Evolutionary conservation across 495 filamentous ascomycete species (phyloP).

Genomic region (Penicillium paradoxum): DNA sequence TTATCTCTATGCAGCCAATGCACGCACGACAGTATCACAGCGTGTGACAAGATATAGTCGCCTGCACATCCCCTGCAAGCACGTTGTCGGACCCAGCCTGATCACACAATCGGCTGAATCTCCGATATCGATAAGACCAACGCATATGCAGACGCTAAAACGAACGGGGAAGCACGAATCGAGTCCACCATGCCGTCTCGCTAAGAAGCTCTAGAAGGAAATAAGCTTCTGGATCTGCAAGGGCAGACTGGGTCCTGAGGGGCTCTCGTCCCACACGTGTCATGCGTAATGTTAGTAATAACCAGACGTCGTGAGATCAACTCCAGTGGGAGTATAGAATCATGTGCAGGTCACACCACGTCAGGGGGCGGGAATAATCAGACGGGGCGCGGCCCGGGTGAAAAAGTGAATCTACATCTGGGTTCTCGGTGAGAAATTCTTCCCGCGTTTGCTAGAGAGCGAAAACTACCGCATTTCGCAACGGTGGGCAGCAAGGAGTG

Average conservation of each 20-base stretch:
- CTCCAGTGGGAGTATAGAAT: too few relatives aligned
- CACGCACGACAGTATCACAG: too few relatives aligned
- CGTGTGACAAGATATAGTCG: too few relatives aligned
- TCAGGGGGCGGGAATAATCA: background rate
- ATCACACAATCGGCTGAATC: background rate
- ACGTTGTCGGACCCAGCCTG: background rate
- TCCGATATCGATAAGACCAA: slow-evolving; percentile 2
- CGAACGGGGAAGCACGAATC: background rate
- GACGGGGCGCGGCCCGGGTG: slow-evolving; percentile 1
- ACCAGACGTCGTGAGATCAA: too few relatives aligned
- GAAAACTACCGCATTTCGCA: background rate
- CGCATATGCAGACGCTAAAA: slow-evolving; percentile 2
- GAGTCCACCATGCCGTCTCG: background rate
- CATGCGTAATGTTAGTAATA: background rate
- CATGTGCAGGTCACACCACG: background rate
- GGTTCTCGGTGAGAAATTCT: background rate
- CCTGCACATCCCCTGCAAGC: too few relatives aligned
- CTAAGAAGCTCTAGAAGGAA: background rate
- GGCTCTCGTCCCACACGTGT: background rate
- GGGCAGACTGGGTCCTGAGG: background rate
- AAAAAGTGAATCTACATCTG: background rate
- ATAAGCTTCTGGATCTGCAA: slow-evolving; percentile 4
- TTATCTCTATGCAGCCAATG: too few relatives aligned
- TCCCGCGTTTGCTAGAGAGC: too few relatives aligned
- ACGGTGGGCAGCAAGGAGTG: background rate